Conservation (phyloP, 805 yeast genomes). For the Sugiyamaella marilandica region DNA sequence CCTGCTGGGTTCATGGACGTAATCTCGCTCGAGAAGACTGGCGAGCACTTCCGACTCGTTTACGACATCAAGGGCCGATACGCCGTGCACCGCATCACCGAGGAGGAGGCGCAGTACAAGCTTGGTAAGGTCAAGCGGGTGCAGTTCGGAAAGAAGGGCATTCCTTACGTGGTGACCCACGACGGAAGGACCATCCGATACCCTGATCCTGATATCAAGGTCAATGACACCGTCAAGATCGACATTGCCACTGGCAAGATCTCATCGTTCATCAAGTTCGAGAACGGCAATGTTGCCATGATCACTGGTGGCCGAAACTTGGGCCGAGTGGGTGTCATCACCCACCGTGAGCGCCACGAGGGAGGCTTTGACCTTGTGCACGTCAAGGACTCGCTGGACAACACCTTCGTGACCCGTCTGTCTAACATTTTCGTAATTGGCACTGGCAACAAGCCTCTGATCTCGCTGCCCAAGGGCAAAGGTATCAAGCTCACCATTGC, state of each 20-base stretch:
- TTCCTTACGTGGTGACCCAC: slow-evolving; percentile 98
- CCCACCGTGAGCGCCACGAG: slow-evolving; percentile 96
- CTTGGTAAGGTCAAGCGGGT: slow-evolving; percentile 97
- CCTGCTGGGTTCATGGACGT: slow-evolving; percentile 99
- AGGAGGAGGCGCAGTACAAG: slow-evolving; percentile 97
- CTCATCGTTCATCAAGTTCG: slow-evolving; percentile 83
- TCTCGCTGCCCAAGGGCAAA: slow-evolving; percentile 97
- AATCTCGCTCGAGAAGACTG: slow-evolving; percentile 93
- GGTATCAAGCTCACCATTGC: slow-evolving; percentile 94
- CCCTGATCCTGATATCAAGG: slow-evolving; percentile 97
- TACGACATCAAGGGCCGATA: slow-evolving; percentile 99
- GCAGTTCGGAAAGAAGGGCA: slow-evolving; percentile 96
- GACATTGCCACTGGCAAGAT: slow-evolving; percentile 96
- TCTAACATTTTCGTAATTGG: slow-evolving; percentile 91
- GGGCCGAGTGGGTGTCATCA: slow-evolving; percentile 96
- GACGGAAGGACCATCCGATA: slow-evolving; percentile 99
- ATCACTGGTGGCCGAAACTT: slow-evolving; percentile 97
- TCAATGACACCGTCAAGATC: slow-evolving; percentile 96
- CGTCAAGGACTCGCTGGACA: slow-evolving; percentile 91
- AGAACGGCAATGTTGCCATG: slow-evolving; percentile 87
- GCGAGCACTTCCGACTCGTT: slow-evolving; percentile 98
- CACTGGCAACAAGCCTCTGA: slow-evolving; percentile 91
- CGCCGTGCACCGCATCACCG: slow-evolving; percentile 98
- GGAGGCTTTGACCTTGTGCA: slow-evolving; percentile 98
- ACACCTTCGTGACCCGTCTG: slow-evolving; percentile 93